Evolutionary conservation across 2,329 filamentous ascomycete species (phyloP).

Genomic region (Cytospora paraplurivora): DNA sequence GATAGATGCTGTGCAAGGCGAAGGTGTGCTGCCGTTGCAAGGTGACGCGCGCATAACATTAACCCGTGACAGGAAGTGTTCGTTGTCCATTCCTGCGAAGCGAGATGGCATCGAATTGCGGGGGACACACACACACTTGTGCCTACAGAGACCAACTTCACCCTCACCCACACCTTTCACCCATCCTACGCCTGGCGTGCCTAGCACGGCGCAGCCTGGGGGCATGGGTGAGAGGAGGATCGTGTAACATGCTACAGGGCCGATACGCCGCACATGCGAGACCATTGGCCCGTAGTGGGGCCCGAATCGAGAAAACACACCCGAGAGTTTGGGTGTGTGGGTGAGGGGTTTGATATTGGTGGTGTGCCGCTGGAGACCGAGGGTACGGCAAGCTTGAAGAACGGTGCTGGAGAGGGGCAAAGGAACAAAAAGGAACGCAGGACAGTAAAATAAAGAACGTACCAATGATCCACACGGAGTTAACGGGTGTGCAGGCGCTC

Average conservation of each 20-base stretch:
- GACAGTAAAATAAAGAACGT: conserved; percentile 20
- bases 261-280: conserved; percentile 23
- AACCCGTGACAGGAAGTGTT: conserved; percentile 5
- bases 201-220: conserved; percentile 10
- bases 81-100: background rate
- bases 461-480: conserved; percentile 19
- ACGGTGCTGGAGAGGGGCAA: conserved; percentile 13
- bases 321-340: conserved; percentile 28
- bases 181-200: background rate
- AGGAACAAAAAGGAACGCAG: background rate
- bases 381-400: conserved; percentile 15
- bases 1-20: conserved; percentile 13
- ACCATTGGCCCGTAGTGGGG: conserved; percentile 15
- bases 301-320: conserved; percentile 18
- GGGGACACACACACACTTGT: conserved; percentile 17
- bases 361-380: conserved; percentile 19
- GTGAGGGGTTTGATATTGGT: conserved; percentile 24
- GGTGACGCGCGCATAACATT: conserved; percentile 26
- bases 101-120: conserved; percentile 8
- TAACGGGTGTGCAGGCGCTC: background rate
- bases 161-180: background rate
- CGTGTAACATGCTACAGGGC: conserved; percentile 15
- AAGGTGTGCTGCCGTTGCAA: conserved; percentile 18
- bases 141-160: conserved; percentile 12
- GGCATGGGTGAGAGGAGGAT: conserved; percentile 12